A percentile compares a stretch with the other conserved stretches of the same genome.
Evolutionary conservation across 805 yeast genomes (phyloP).

Genomic region (Starmerella bombicola): DNA sequence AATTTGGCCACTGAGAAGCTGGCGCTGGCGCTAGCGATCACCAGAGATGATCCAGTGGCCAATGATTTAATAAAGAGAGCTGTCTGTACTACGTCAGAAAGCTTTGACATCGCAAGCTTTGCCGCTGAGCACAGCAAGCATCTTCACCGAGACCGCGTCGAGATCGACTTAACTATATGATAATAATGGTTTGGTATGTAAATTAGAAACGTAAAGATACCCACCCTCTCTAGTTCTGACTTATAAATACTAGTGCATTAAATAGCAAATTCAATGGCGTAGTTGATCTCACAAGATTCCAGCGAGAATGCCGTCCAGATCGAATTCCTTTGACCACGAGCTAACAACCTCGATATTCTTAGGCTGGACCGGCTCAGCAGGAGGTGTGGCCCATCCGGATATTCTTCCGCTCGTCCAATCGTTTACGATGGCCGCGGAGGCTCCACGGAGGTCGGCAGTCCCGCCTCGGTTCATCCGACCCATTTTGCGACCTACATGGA

Average conservation of each 20-base stretch:
- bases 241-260: too few relatives aligned
- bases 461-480: conserved; percentile 93
- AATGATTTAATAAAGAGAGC: conserved; percentile 72
- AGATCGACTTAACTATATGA: conserved; percentile 1
- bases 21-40: conserved; percentile 68
- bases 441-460: conserved; percentile 74
- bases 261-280: too few relatives aligned
- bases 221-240: too few relatives aligned
- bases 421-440: conserved; percentile 67
- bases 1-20: conserved; percentile 60
- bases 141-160: conserved; percentile 3
- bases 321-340: conserved; percentile 89
- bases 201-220: too few relatives aligned
- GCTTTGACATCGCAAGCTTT: conserved; percentile 7
- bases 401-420: conserved; percentile 98
- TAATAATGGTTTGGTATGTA: too few relatives aligned
- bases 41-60: conserved; percentile 75
- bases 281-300: conserved; percentile 18
- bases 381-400: conserved; percentile 77
- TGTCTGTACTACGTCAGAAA: conserved; percentile 2
- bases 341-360: conserved; percentile 66
- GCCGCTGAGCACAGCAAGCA: not conserved
- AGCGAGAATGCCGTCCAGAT: conserved; percentile 64
- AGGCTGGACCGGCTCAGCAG: conserved; percentile 34
- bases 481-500: conserved; percentile 82